Percentiles rank a stretch among this genome's conserved stretches.
These are phyloP conservation scores for Ceratobasidium sp. DNA, from an alignment of 1,284 basidiomycete species.

Conservation along the genomic window DNA sequence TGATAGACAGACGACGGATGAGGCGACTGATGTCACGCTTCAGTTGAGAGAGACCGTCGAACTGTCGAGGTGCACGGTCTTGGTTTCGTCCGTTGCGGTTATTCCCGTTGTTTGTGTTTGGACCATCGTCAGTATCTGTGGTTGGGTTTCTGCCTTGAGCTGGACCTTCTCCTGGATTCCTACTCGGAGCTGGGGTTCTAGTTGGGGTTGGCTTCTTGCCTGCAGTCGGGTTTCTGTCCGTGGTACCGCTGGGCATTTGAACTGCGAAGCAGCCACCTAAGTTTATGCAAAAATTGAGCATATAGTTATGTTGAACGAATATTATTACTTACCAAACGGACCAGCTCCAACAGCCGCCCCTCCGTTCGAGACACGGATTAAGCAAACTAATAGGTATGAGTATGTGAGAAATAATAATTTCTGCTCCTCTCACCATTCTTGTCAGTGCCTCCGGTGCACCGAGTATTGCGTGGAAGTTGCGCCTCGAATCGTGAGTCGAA, in stretches of 20 bases:
- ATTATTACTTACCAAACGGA: slow-evolving; percentile 24
- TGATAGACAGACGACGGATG: slow-evolving; percentile 37
- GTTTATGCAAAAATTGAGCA: neutral
- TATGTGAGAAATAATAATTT: neutral
- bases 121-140: neutral
- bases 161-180: too few species aligned
- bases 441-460: slow-evolving; percentile 30
- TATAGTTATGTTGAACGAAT: neutral
- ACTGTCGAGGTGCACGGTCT: neutral
- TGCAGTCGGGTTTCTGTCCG: slow-evolving; percentile 4
- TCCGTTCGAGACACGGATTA: slow-evolving; percentile 33
- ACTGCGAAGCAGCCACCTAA: slow-evolving; percentile 31
- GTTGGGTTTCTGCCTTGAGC: too few species aligned
- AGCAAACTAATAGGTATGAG: slow-evolving; percentile 8
- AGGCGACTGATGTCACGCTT: slow-evolving; percentile 30
- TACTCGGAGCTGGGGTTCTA: too few species aligned
- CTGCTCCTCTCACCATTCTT: slow-evolving; percentile 18
- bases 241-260: slow-evolving; percentile 15
- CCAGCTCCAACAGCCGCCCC: slow-evolving; percentile 35
- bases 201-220: too few species aligned
- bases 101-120: neutral
- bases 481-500: slow-evolving; percentile 37
- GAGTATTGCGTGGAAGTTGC: slow-evolving; percentile 20
- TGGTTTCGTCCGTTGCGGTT: neutral
- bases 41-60: slow-evolving; percentile 17